Evolutionary conservation across 768 basidiomycete species (phyloP).

Genomic region (Phlebiopsis gigantea): DNA sequence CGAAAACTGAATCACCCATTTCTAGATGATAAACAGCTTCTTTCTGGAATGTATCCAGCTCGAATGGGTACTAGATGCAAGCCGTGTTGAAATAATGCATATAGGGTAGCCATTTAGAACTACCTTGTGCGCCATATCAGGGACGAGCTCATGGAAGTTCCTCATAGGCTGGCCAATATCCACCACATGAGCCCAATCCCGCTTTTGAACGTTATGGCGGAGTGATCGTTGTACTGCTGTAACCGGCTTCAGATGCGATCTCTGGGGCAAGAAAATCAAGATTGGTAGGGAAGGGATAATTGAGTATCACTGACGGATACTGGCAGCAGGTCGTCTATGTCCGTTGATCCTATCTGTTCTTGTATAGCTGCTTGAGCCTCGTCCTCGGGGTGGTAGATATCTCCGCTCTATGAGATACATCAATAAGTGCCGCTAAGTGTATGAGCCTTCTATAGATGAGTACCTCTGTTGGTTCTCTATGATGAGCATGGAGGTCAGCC

Average conservation of each 20-base stretch:
- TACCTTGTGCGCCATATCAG: slow-evolving; percentile 94
- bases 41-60: slow-evolving; percentile 97
- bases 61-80: slow-evolving; percentile 84
- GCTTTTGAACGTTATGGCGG: slow-evolving; percentile 59
- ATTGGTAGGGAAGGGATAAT: background rate
- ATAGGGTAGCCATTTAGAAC: background rate
- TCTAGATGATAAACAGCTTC: slow-evolving; percentile 98
- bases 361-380: background rate
- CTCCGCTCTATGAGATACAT: slow-evolving; percentile 7
- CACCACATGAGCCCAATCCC: slow-evolving; percentile 97
- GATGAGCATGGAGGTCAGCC: slow-evolving; percentile 21
- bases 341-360: slow-evolving; percentile 27
- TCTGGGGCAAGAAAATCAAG: slow-evolving; percentile 29
- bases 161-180: slow-evolving; percentile 85
- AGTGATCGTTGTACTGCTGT: slow-evolving; percentile 35
- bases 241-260: slow-evolving; percentile 52
- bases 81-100: background rate
- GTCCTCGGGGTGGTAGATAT: slow-evolving; percentile 14
- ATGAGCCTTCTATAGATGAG: too few species aligned
- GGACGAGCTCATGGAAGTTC: slow-evolving; percentile 90
- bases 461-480: background rate
- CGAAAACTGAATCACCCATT: slow-evolving; percentile 96
- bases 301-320: slow-evolving; percentile 21
- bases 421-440: background rate
- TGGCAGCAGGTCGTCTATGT: slow-evolving; percentile 74